phyloP scores from a whole-genome alignment of 2,329 filamentous ascomycete species.

The Hyphodiscus sp. region DNA sequence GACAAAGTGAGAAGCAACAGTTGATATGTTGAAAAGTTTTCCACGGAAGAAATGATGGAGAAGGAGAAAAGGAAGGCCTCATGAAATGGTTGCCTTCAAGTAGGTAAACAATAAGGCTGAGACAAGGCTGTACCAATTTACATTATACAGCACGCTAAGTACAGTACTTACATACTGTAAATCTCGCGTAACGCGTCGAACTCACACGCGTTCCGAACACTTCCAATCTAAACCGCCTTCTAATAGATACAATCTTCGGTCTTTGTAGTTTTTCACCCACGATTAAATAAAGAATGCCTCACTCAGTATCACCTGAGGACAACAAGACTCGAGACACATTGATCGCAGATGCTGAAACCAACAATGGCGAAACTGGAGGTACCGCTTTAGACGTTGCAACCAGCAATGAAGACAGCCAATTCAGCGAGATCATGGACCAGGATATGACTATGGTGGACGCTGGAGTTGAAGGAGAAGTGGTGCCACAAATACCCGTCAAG shows the following conservation, averaged over 20 bases:
- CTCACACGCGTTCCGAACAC: background rate
- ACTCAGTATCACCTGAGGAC: conserved; percentile 34
- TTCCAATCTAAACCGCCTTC: background rate
- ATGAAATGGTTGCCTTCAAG: background rate
- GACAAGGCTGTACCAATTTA: background rate
- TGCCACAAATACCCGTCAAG: conserved; percentile 10
- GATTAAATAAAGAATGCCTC: conserved; percentile 34
- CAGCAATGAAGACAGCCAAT: conserved; percentile 9
- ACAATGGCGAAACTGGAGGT: conserved; percentile 23
- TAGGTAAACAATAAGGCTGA: background rate
- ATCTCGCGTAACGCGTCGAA: background rate
- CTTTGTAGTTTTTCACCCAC: background rate
- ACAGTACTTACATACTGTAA: too few species aligned
- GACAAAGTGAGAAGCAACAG: too few species aligned
- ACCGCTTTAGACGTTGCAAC: conserved; percentile 3
- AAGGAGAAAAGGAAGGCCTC: background rate
- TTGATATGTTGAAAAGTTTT: too few species aligned
- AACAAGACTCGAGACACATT: conserved; percentile 31
- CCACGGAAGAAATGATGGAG: too few species aligned
- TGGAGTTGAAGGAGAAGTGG: conserved; percentile 4
- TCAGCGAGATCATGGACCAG: conserved; percentile 13
- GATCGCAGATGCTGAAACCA: conserved; percentile 15
- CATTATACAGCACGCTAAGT: too few species aligned
- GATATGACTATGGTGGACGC: conserved; percentile 25
- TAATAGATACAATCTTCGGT: background rate